Conservation (phyloP, 2,329 filamentous ascomycete genomes). For the Aureobasidium namibiae region DNA sequence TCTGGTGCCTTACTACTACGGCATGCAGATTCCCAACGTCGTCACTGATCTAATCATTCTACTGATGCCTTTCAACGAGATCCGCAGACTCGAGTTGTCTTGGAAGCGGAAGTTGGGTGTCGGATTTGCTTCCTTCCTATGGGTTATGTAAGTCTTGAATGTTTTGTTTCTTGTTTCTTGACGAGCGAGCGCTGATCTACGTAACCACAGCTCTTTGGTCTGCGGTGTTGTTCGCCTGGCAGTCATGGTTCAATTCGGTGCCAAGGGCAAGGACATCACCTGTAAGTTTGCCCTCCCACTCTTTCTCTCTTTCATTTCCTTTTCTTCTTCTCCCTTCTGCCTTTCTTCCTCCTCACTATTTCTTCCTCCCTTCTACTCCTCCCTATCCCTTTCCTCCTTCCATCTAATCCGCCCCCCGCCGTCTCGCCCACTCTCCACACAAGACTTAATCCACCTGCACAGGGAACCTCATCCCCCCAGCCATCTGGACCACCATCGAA, state of each 20-base stretch:
- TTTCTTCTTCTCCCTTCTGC: too few species aligned
- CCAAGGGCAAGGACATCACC: conserved; percentile 10
- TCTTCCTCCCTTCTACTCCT: not conserved
- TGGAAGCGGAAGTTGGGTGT: conserved; percentile 12
- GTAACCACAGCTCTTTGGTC: conserved; percentile 5
- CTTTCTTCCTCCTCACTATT: too few species aligned
- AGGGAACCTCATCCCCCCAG: conserved; percentile 14
- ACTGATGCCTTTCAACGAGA: conserved; percentile 14
- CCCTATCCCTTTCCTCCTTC: not conserved
- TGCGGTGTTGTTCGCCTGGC: conserved; percentile 16
- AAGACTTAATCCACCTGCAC: too few species aligned
- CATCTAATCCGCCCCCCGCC: not conserved
- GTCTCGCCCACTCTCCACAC: too few species aligned
- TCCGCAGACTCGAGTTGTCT: conserved; percentile 8
- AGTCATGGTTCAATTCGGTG: conserved; percentile 10
- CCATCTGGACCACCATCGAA: conserved; percentile 17
- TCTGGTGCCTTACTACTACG: conserved; percentile 16
- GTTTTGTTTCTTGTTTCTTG: not conserved
- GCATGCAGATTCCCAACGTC: conserved; percentile 18
- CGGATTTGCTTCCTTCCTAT: not conserved
- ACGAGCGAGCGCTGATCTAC: not conserved
- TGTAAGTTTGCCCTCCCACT: conserved; percentile 15
- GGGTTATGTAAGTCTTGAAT: conserved; percentile 3
- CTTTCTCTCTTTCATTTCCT: not conserved
- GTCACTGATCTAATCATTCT: conserved; percentile 16